phyloP scores from a whole-genome alignment of 2,329 filamentous ascomycete species.

The Fusarium sp. region DNA sequence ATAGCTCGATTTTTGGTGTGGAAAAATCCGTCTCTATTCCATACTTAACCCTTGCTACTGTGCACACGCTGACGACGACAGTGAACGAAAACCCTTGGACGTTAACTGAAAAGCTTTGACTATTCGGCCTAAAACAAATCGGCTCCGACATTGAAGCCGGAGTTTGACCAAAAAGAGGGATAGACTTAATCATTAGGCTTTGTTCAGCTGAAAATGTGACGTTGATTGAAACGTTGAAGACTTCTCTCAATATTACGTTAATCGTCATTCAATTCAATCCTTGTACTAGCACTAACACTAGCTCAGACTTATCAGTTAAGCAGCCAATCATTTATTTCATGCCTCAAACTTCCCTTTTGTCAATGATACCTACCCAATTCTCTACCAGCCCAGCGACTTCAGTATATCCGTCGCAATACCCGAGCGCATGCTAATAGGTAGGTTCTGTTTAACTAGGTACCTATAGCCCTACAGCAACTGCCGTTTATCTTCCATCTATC shows the following conservation, averaged over 20 bases:
- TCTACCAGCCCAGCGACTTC: neutral
- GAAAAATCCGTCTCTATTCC: conserved; percentile 5
- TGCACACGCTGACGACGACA: conserved; percentile 30
- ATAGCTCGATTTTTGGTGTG: conserved; percentile 6
- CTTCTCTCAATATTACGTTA: conserved; percentile 7
- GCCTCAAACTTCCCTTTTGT: conserved; percentile 4
- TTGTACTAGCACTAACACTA: conserved; percentile 1
- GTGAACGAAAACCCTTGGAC: conserved; percentile 10
- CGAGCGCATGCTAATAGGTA: neutral
- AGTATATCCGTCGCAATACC: conserved; percentile 5
- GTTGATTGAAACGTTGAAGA: conserved; percentile 11
- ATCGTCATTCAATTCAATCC: conserved; percentile 17
- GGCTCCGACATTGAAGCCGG: conserved; percentile 19
- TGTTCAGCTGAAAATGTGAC: conserved; percentile 5
- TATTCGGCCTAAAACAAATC: conserved; percentile 7
- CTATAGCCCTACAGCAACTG: conserved; percentile 19
- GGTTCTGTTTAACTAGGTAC: conserved; percentile 2
- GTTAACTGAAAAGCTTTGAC: conserved; percentile 27
- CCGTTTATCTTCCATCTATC: neutral
- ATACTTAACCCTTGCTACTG: conserved; percentile 19
- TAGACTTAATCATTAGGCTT: neutral
- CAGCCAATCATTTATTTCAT: conserved; percentile 25
- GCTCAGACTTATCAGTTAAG: neutral
- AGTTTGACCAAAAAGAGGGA: conserved; percentile 21
- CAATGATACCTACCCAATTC: neutral